Base-by-base conservation (phyloP, 192 early-diverging fungal species). In the Coemansia sp. region DNA sequence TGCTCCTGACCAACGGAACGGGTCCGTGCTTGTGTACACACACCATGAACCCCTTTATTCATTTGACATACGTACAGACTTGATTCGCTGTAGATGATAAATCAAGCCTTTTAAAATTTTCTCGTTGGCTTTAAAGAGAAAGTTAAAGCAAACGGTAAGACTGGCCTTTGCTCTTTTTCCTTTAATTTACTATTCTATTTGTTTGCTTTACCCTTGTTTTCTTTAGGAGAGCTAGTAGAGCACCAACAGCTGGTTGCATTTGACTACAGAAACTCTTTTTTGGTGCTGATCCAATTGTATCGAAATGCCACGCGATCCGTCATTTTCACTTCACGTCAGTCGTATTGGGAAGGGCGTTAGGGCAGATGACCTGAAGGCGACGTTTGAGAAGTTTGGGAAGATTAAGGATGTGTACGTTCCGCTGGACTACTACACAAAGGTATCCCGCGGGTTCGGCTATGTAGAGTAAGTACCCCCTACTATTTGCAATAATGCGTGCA, bases 371-470 rank as follows among this genome's bases (percentile, higher is more conserved):
- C 54, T 82, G 62, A 65, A 63, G 24, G 50, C 65, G 3, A 65
- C 68, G 9, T 82, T 82, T 59, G 72, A 75, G 36, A 63, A 66
- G 66, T 81, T 64, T 59, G 78, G 78, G 52, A 72, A 63, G 63
- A 75, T 81, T 46, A 81, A 82, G 60, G 80, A 76, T 20, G 68
- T 82, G 55, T 82, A 82, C 33, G 60, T 82, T 51, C 80, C 80
- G 25, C 57, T 76, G 52, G 74, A 76, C 51, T 82, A 70, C 54
- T 73, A 77, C 68, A 68, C 80, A 54, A 77, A 77, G 63, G 80
- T 73, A 42, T 77, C 75, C 57, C 80, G 80, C 30, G 80, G 75
- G 0, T 82, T 82, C 46, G 80, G 80, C 23, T 82, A 82, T 63
- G 75, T 82, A 22, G 80, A 82, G 80, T 82, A 82, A 71, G 74